Conservation (phyloP, 176 grass and related monocot species). For the barley (Hordeum vulgare) region DNA sequence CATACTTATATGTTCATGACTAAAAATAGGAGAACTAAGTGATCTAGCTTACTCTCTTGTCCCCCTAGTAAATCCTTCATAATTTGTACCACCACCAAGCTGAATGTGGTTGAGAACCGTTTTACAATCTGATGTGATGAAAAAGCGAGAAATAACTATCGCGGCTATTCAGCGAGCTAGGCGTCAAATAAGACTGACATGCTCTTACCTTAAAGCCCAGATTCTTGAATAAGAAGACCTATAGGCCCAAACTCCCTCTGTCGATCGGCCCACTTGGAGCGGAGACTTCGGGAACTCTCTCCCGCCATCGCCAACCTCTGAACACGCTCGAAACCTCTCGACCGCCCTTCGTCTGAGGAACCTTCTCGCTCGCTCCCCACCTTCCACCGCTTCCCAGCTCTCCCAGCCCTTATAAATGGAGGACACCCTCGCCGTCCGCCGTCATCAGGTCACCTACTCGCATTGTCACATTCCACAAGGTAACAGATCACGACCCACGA, state of each 20-base stretch:
- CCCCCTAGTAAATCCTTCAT: no score
- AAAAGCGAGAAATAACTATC: no score
- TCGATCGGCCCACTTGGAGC: neutral
- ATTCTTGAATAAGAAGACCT: no score
- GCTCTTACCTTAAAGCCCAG: no score
- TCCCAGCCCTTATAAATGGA: neutral
- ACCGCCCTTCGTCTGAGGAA: slow-evolving; percentile 11
- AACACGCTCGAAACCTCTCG: slow-evolving; percentile 24
- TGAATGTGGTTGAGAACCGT: no score
- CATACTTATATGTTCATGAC: no score
- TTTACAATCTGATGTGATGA: no score
- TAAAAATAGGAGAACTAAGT: no score
- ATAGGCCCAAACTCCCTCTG: neutral
- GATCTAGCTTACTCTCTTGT: no score
- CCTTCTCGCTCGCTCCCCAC: slow-evolving; percentile 28
- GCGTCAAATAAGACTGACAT: no score
- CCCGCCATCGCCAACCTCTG: slow-evolving; percentile 1
- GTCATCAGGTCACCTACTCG: neutral
- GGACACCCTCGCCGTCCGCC: neutral
- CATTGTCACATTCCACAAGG: neutral
- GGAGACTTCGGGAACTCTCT: slow-evolving; percentile 29
- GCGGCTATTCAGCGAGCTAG: no score
- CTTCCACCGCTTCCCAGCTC: neutral
- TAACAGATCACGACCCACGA: neutral
- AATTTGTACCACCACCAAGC: no score